These are phyloP conservation scores for Neotropicomus parvogracilis DNA, from an alignment of 1,284 basidiomycete species.

Conservation along the genomic window DNA sequence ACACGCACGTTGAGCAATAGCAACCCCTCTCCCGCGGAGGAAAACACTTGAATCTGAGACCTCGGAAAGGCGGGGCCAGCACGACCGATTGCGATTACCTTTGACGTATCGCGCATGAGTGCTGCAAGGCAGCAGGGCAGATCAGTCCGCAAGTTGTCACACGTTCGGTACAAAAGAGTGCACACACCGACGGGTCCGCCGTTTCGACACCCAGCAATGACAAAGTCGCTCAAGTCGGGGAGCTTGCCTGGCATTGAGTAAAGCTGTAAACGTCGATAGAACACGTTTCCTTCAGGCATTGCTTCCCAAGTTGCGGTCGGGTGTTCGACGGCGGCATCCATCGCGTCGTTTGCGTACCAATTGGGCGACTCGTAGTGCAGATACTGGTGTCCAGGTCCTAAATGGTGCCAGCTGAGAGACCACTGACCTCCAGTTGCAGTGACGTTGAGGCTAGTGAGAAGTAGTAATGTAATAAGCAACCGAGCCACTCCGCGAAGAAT, in stretches of 20 bases:
- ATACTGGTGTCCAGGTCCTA: no score
- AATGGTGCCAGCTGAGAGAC: no score
- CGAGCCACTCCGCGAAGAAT: no score
- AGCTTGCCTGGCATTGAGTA: constrained; percentile 83
- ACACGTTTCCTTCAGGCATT: constrained; percentile 74
- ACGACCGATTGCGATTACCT: constrained; percentile 73
- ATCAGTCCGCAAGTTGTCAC: constrained; percentile 1
- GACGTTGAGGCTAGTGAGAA: no score
- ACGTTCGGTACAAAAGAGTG: background rate
- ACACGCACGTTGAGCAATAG: constrained; percentile 67
- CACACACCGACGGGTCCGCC: constrained; percentile 83
- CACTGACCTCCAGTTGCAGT: no score
- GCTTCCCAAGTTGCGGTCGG: constrained; percentile 78
- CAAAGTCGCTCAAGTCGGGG: constrained; percentile 76
- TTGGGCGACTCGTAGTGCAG: no score
- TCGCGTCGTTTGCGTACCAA: constrained; percentile 13
- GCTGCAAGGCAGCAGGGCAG: constrained; percentile 45
- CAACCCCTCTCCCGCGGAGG: constrained; percentile 66
- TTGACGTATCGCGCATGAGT: constrained; percentile 81
- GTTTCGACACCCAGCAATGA: constrained; percentile 78
- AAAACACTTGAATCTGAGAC: constrained; percentile 75
- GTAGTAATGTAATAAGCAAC: no score
- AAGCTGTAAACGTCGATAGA: constrained; percentile 77
- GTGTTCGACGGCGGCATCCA: constrained; percentile 52
- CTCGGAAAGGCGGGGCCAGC: constrained; percentile 61